Percentiles rank a stretch among this genome's conserved stretches.
Conservation (phyloP, 306 rosid genomes). For the Quercus robur region DNA sequence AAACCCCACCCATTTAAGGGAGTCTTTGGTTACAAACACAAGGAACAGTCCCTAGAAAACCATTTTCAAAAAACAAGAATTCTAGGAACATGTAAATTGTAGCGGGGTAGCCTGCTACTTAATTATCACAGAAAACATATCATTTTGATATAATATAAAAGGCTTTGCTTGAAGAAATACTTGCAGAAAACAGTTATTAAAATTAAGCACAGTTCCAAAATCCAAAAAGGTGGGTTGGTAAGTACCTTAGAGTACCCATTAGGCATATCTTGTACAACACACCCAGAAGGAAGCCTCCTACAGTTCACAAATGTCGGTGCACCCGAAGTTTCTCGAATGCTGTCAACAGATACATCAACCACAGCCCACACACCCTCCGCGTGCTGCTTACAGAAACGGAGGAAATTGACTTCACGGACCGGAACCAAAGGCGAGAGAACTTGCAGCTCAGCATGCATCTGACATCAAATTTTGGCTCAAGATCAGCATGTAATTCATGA, state of each 20-base stretch:
- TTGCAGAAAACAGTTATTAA: background rate
- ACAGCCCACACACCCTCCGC: slow-evolving; percentile 97
- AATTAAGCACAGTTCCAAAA: too few species aligned
- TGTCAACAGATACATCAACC: slow-evolving; percentile 77
- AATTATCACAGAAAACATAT: background rate
- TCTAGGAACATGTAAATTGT: background rate
- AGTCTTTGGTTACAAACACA: background rate
- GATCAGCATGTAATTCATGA: background rate
- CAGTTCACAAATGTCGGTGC: slow-evolving; percentile 51
- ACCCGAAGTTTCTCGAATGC: slow-evolving; percentile 55
- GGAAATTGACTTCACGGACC: slow-evolving; percentile 75
- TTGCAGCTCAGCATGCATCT: slow-evolving; percentile 98
- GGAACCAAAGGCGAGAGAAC: slow-evolving; percentile 93
- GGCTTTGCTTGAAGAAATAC: background rate
- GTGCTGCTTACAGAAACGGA: slow-evolving; percentile 91
- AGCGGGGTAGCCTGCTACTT: background rate
- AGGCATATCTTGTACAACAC: slow-evolving; percentile 98
- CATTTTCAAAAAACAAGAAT: background rate
- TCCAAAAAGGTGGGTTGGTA: background rate
- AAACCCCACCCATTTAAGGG: background rate
- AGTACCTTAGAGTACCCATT: slow-evolving; percentile 96
- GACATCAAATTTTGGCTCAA: background rate
- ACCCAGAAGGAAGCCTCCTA: slow-evolving; percentile 95
- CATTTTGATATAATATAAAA: too few species aligned
- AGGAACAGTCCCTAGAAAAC: background rate